Evolutionary conservation across 2,329 filamentous ascomycete species (phyloP).

Genomic region (Sporothrix humicola): DNA sequence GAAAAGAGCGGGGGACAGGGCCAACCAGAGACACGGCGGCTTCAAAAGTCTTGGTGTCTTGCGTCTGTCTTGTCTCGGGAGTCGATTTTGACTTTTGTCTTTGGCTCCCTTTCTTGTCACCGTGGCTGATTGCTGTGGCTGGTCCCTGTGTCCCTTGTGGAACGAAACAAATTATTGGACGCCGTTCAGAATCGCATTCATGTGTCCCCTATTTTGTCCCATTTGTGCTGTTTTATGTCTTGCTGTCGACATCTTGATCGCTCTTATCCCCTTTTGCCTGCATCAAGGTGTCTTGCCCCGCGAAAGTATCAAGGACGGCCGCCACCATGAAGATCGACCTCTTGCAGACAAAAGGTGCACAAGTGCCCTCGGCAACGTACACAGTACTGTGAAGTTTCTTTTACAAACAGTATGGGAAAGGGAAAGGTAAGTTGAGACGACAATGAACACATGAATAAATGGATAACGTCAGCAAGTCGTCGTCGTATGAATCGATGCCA

Average conservation of each 20-base stretch:
- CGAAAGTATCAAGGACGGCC: neutral
- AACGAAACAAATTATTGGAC: neutral
- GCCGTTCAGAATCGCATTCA: neutral
- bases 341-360: neutral
- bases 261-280: neutral
- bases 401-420: neutral
- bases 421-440: neutral
- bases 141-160: neutral
- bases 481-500: neutral
- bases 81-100: neutral
- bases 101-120: neutral
- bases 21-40: neutral
- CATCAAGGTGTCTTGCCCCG: neutral
- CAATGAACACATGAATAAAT: neutral
- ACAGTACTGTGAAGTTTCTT: neutral
- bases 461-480: neutral
- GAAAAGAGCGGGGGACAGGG: neutral
- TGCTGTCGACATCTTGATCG: neutral
- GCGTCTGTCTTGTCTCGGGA: slow-evolving; percentile 5
- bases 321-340: neutral
- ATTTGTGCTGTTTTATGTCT: neutral
- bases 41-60: no score
- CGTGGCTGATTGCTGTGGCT: neutral
- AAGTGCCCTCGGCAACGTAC: no score
- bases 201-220: neutral